A percentile compares a stretch with the other conserved stretches of the same genome.
Conservation (phyloP, 2,329 filamentous ascomycete genomes). For the Talaromyces amestolkiae region DNA sequence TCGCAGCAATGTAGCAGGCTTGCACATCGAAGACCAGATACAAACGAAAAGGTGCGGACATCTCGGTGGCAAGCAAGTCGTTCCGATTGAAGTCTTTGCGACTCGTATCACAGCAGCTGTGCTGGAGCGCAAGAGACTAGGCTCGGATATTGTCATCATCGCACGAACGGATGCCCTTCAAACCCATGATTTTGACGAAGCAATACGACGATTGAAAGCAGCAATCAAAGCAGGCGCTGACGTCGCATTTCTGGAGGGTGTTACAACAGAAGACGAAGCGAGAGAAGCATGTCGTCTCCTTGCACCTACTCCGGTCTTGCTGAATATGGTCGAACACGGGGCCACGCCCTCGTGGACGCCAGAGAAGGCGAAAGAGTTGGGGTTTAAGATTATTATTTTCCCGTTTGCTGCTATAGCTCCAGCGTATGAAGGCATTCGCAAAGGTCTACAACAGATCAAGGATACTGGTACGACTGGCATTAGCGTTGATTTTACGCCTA, state of each 20-base stretch:
- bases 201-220: slow-evolving; percentile 31
- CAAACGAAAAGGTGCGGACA: not conserved
- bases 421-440: not conserved
- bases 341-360: not conserved
- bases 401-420: not conserved
- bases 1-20: not conserved
- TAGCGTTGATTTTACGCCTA: not conserved
- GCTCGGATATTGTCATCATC: slow-evolving; percentile 33
- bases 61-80: not conserved
- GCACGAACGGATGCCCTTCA: slow-evolving; percentile 32
- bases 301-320: not conserved
- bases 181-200: slow-evolving; percentile 41
- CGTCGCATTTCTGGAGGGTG: not conserved
- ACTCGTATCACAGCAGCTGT: slow-evolving; percentile 43
- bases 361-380: not conserved
- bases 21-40: not conserved
- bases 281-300: not conserved
- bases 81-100: not conserved
- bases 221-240: not conserved
- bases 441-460: not conserved
- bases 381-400: not conserved
- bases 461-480: not conserved
- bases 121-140: slow-evolving; percentile 49
- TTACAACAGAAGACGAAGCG: not conserved
- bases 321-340: not conserved